A percentile compares a stretch with the other conserved stretches of the same genome.
phyloP scores from a whole-genome alignment of 2,329 filamentous ascomycete species.

The Colletotrichum sp. region DNA sequence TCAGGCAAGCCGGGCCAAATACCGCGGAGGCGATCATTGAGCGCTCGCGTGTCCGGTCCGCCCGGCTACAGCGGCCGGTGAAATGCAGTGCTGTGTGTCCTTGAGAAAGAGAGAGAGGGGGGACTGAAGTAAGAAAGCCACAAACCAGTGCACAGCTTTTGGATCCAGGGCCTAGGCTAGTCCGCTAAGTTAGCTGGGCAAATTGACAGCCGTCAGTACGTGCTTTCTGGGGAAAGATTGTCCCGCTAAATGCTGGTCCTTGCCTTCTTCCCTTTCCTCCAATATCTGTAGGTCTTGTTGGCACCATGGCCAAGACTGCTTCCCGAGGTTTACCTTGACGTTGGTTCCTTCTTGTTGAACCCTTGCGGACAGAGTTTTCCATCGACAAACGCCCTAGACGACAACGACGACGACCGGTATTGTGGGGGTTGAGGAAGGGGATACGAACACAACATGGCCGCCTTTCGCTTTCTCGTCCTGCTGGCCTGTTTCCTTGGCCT shows the following conservation, averaged over 20 bases:
- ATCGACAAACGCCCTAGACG: background rate
- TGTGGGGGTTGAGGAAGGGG: background rate
- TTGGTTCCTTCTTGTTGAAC: background rate
- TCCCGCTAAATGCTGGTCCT: background rate
- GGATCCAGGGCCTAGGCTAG: background rate
- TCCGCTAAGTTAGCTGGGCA: background rate
- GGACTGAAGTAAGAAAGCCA: background rate
- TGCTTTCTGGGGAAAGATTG: background rate
- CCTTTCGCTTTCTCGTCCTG: background rate
- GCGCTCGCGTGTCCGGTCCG: background rate
- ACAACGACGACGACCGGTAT: background rate
- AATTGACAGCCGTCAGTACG: background rate
- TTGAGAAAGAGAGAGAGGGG: background rate
- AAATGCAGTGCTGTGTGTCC: background rate
- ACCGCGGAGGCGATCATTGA: background rate
- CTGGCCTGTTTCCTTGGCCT: constrained; percentile 2
- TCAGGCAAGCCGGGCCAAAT: background rate
- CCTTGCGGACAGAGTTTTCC: background rate
- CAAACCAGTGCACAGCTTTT: background rate
- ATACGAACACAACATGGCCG: background rate
- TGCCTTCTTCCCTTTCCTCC: background rate
- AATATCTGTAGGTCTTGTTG: background rate
- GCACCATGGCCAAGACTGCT: background rate
- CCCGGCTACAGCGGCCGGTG: background rate
- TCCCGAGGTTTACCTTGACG: background rate